These are phyloP conservation scores for Musa itinerans DNA, from an alignment of 176 grass and related monocot species.

Conservation along the genomic window DNA sequence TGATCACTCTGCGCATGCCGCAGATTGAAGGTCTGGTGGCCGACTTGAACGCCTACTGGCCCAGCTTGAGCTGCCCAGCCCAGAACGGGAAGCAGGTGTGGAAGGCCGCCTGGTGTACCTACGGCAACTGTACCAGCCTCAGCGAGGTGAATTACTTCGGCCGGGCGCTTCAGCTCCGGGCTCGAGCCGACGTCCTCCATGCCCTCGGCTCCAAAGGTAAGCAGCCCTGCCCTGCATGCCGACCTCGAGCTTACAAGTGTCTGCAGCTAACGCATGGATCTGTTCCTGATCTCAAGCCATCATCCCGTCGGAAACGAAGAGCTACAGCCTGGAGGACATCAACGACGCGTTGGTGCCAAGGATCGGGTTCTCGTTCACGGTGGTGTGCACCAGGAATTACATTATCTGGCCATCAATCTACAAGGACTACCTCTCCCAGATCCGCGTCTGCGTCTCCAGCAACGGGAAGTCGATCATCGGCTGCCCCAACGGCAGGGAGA, in stretches of 20 bases:
- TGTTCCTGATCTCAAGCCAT: slow-evolving; percentile 12
- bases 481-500: slow-evolving; percentile 16
- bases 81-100: background rate
- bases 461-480: slow-evolving; percentile 11
- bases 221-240: background rate
- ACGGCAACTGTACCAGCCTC: background rate
- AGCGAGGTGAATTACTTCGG: background rate
- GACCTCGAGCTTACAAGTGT: no score
- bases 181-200: background rate
- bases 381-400: slow-evolving; percentile 10
- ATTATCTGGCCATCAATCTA: background rate
- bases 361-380: slow-evolving; percentile 8
- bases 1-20: background rate
- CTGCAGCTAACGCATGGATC: background rate
- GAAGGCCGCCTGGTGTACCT: background rate
- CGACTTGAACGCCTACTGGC: background rate
- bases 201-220: background rate
- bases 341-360: no score
- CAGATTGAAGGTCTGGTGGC: background rate
- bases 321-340: no score
- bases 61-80: background rate
- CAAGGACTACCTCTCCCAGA: background rate
- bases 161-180: background rate
- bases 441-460: slow-evolving; percentile 18
- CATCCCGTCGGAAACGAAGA: slow-evolving; percentile 1